Base-by-base conservation (phyloP, 768 basidiomycete species). In the Sporobolomyces pararoseus region DNA sequence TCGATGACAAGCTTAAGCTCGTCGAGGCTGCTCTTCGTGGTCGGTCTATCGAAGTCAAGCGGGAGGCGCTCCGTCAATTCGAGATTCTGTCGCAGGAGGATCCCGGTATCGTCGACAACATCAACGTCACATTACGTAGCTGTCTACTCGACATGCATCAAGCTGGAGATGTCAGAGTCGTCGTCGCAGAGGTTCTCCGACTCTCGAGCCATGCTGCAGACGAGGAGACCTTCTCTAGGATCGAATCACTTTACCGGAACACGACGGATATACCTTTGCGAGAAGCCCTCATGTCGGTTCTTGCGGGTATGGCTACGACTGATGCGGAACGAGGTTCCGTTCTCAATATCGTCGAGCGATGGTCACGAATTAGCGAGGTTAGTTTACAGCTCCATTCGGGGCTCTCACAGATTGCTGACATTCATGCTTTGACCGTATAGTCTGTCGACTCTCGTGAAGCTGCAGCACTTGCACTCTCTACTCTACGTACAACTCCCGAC, bases 361-460 rank as follows among this genome's bases (percentile, higher is more conserved):
- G 52, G 19, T 61, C 57, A 6, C 17, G 32, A n/a, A 34, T 25
- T 0, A 57, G 47, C 27, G 62, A 74, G 65, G 72, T 67, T 17
- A 46, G 68, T 49, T 16, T 49, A 21, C 0, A 1, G n/a, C 7
- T 29, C 9, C 21, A 2, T 25, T 17, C 37, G 7, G 5, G 14
- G 13, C 21, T 14, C 31, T 54, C 12, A 7, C 21, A 21, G 7
- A 29, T 19, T 52, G 9, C 23, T 29, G 7, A 10, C n/a, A 14
- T 23, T 47, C 6, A 47, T 13, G 10, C 9, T n/a, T 1, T 9
- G 19, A 34, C 53, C 14, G 9, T 7, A 55, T 65, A 73, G 69
- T 57, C 68, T 10, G 60, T 70, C 42, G 68, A 74, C 25, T 54
- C 68, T 3, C 68, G 72, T 25, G 72, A 74, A 16, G 4, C 72